These are phyloP conservation scores for Xanthoconium purpureum DNA, from an alignment of 768 basidiomycete genomes.

Conservation along the genomic window DNA sequence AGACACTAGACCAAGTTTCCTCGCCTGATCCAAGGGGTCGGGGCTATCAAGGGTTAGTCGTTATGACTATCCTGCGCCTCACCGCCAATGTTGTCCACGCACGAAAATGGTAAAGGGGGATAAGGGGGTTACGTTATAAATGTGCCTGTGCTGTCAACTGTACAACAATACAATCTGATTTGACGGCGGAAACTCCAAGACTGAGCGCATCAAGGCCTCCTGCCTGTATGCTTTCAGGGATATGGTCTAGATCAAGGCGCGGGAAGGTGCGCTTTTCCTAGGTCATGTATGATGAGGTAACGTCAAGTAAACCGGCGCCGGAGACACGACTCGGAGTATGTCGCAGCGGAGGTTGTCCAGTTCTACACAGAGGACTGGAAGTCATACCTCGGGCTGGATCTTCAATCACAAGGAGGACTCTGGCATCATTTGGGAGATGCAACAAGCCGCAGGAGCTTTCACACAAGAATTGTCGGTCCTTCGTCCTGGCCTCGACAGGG, in stretches of 20 bases:
- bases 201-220: constrained; percentile 32
- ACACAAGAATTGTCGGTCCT: too few relatives aligned
- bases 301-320: neutral
- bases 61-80: neutral
- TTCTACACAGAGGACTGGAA: too few relatives aligned
- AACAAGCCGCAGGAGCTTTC: too few relatives aligned
- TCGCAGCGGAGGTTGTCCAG: too few relatives aligned
- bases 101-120: neutral
- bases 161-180: constrained; percentile 7
- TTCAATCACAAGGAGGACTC: too few relatives aligned
- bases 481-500: too few relatives aligned
- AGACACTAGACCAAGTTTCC: neutral
- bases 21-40: neutral
- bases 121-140: constrained; percentile 1
- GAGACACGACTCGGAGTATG: too few relatives aligned
- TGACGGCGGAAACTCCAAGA: constrained; percentile 33
- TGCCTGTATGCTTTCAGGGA: constrained; percentile 29
- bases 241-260: constrained; percentile 39
- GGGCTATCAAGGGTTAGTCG: neutral
- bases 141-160: neutral
- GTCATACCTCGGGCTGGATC: too few relatives aligned
- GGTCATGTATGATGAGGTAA: constrained; percentile 25
- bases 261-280: constrained; percentile 29
- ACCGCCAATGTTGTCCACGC: neutral
- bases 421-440: too few relatives aligned